Conservation (phyloP, 2,329 filamentous ascomycete species). For the Cercospora sp. region DNA sequence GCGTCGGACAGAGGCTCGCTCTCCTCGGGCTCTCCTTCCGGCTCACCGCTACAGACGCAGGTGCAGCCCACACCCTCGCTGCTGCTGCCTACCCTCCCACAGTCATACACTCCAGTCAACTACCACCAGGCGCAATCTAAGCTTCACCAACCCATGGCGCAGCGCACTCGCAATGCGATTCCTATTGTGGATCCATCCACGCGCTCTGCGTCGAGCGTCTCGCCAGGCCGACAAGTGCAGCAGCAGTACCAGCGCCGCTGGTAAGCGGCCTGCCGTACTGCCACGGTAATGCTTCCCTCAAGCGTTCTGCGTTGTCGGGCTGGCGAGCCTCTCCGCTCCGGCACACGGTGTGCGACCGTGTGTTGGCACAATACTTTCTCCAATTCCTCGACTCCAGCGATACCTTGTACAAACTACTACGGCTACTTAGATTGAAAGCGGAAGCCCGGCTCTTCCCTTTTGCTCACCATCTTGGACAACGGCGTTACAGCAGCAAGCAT, state of each 20-base stretch:
- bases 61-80: slow-evolving; percentile 69
- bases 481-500: slow-evolving; percentile 31
- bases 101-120: slow-evolving; percentile 50
- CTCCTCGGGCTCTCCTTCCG: slow-evolving; percentile 89
- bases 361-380: slow-evolving; percentile 6
- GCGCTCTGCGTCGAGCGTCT: slow-evolving; percentile 81
- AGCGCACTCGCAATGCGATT: slow-evolving; percentile 89
- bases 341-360: slow-evolving; percentile 9
- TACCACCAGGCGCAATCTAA: slow-evolving; percentile 70
- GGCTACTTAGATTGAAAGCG: slow-evolving; percentile 27
- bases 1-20: slow-evolving; percentile 91
- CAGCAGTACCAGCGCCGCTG: slow-evolving; percentile 55
- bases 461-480: slow-evolving; percentile 23
- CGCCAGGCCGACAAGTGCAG: slow-evolving; percentile 64
- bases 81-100: slow-evolving; percentile 65
- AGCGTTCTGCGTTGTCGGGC: slow-evolving; percentile 31
- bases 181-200: slow-evolving; percentile 96
- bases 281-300: slow-evolving; percentile 21
- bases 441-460: slow-evolving; percentile 17
- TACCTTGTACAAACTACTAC: slow-evolving; percentile 32
- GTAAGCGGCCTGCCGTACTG: slow-evolving; percentile 39
- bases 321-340: slow-evolving; percentile 28
- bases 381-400: slow-evolving; percentile 22
- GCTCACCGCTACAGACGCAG: slow-evolving; percentile 86
- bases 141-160: slow-evolving; percentile 85